A percentile compares a stretch with the other conserved stretches of the same genome.
These are phyloP conservation scores for Mycena metata DNA, from an alignment of 768 basidiomycete genomes.

Conservation along the genomic window DNA sequence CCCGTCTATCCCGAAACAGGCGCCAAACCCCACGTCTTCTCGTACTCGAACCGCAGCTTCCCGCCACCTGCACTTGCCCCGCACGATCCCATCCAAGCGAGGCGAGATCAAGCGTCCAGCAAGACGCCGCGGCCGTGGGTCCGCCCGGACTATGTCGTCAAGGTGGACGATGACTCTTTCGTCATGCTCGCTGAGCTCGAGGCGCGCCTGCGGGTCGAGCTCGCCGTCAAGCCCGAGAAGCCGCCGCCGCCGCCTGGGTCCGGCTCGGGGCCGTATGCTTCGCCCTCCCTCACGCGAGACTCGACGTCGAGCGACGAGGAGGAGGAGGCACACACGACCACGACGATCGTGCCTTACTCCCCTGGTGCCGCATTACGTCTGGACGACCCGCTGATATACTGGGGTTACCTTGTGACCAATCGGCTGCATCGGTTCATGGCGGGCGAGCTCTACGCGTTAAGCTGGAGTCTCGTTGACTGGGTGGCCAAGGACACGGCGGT, in stretches of 20 bases:
- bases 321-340: conserved; percentile 20
- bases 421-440: conserved; percentile 93
- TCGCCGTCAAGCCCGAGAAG: conserved; percentile 61
- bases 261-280: not conserved
- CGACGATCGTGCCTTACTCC: conserved; percentile 11
- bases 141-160: conserved; percentile 91
- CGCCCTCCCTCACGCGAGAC: conserved; percentile 4
- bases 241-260: conserved; percentile 38
- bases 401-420: conserved; percentile 93
- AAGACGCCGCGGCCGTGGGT: conserved; percentile 73
- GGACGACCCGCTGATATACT: conserved; percentile 82
- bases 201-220: conserved; percentile 83
- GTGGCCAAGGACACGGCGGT: conserved; percentile 81
- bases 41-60: conserved; percentile 73
- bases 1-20: conserved; percentile 71
- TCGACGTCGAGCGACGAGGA: conserved; percentile 19
- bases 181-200: conserved; percentile 96
- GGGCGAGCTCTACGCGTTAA: conserved; percentile 92
- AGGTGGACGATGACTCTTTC: conserved; percentile 96
- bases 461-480: conserved; percentile 91
- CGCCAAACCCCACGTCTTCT: conserved; percentile 63
- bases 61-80: conserved; percentile 73
- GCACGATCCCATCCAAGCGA: conserved; percentile 77
- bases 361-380: conserved; percentile 23
- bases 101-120: conserved; percentile 58